Evolutionary conservation across 2,329 filamentous ascomycete genomes (phyloP).

Genomic region (Curvularia sp.): DNA sequence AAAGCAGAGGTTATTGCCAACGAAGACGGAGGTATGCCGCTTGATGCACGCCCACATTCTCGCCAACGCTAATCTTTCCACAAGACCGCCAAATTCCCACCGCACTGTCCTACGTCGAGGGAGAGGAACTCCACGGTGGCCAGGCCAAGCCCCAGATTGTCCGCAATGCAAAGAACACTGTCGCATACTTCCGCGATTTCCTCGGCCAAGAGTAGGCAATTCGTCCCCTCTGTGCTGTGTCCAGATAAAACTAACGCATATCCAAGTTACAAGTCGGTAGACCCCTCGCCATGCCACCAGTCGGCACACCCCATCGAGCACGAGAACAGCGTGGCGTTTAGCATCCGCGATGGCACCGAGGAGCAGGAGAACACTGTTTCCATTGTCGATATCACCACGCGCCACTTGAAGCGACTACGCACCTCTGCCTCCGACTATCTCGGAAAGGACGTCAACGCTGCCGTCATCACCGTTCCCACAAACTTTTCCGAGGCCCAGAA

Average conservation of each 20-base stretch:
- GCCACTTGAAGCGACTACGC: conserved; percentile 82
- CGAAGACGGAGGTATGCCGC: conserved; percentile 84
- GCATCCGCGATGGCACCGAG: conserved; percentile 74
- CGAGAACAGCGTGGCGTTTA: conserved; percentile 77
- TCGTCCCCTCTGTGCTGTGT: not conserved
- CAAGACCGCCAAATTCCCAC: conserved; percentile 95
- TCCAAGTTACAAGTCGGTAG: conserved; percentile 87
- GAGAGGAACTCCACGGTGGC: conserved; percentile 94
- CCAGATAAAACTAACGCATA: conserved; percentile 27
- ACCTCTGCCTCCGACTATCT: conserved; percentile 88
- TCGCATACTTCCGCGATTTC: conserved; percentile 96
- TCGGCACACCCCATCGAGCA: conserved; percentile 86
- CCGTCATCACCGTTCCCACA: conserved; percentile 91
- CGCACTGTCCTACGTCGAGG: conserved; percentile 90
- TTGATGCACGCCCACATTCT: conserved; percentile 11
- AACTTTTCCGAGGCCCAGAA: conserved; percentile 91
- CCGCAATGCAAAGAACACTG: conserved; percentile 89
- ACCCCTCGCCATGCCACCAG: conserved; percentile 91
- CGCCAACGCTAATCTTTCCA: conserved; percentile 19
- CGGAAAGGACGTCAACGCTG: conserved; percentile 91
- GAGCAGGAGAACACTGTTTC: conserved; percentile 68
- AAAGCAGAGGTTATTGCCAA: conserved; percentile 98
- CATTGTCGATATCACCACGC: conserved; percentile 81
- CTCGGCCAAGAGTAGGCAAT: conserved; percentile 82
- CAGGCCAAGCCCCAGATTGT: conserved; percentile 95